phyloP scores from a whole-genome alignment of 257 asterid species.

The Datura wrightii region DNA sequence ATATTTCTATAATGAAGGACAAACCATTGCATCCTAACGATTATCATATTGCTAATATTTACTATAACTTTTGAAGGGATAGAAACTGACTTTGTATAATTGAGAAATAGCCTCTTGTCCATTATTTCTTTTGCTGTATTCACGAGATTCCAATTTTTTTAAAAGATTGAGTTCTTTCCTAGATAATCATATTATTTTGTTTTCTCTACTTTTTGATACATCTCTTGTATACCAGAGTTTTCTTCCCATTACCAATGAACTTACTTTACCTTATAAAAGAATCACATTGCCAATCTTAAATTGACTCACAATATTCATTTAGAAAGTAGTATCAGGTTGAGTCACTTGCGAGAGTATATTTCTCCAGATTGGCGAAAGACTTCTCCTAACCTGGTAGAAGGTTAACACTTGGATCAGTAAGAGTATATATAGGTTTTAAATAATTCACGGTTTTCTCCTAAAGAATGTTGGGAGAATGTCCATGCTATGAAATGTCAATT shows the following conservation, averaged over 20 bases:
- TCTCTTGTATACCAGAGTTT: background rate
- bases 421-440: background rate
- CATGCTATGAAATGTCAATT: background rate
- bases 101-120: background rate
- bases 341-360: background rate
- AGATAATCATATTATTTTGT: background rate
- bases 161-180: background rate
- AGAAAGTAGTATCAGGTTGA: background rate
- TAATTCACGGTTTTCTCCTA: background rate
- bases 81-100: background rate
- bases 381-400: background rate
- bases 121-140: background rate
- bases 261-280: background rate
- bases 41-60: background rate
- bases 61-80: background rate
- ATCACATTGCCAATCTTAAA: background rate
- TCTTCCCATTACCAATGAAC: background rate
- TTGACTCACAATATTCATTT: background rate
- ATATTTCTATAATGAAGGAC: background rate
- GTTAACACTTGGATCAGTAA: background rate
- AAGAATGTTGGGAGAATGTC: constrained; percentile 5
- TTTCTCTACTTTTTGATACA: background rate
- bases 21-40: background rate
- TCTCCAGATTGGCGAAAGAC: background rate
- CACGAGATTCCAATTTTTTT: background rate